Evolutionary conservation across 495 filamentous ascomycete genomes (phyloP).

Genomic region (Haplographium delicatum): DNA sequence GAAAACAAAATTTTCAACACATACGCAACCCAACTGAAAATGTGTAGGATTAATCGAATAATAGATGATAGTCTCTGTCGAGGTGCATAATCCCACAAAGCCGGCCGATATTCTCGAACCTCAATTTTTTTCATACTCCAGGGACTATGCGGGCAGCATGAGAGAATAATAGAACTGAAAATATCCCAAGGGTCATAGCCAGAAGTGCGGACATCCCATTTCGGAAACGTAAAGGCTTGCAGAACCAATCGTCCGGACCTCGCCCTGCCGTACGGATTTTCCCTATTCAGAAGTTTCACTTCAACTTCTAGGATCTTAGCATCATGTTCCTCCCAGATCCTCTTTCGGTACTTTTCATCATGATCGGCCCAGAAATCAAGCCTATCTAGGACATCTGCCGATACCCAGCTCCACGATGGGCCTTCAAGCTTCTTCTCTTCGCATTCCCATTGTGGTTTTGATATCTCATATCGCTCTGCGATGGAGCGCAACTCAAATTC

Average conservation of each 20-base stretch:
- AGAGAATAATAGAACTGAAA: not conserved
- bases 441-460: not conserved
- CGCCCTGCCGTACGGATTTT: not conserved
- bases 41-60: not conserved
- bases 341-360: not conserved
- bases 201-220: not conserved
- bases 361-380: not conserved
- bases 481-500: not conserved
- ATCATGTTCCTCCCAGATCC: not conserved
- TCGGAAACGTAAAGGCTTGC: not conserved
- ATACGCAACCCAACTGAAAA: not conserved
- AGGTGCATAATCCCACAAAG: not conserved
- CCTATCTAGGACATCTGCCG: not conserved
- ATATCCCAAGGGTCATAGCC: not conserved
- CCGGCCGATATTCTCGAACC: not conserved
- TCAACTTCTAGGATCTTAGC: not conserved
- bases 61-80: not conserved
- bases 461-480: not conserved
- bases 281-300: no score
- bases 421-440: not conserved
- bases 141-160: not conserved
- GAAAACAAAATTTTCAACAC: not conserved
- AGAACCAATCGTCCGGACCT: not conserved
- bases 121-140: not conserved
- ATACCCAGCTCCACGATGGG: constrained; percentile 1